phyloP scores from a whole-genome alignment of 2,329 filamentous ascomycete species.

The Monilinia vaccinii-corymbosi region DNA sequence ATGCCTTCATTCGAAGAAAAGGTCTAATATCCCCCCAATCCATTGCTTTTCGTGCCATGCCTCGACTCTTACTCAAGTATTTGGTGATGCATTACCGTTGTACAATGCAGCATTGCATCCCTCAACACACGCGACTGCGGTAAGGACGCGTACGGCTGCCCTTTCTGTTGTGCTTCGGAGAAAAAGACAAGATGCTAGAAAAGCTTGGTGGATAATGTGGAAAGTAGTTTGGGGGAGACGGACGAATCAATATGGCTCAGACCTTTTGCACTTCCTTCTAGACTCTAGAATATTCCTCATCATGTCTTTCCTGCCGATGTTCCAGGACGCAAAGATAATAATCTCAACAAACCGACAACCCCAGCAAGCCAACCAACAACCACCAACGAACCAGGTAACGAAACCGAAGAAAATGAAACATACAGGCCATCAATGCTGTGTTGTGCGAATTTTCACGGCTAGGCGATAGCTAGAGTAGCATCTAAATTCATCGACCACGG shows the following conservation, averaged over 20 bases:
- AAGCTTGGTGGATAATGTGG: neutral
- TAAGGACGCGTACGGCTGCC: neutral
- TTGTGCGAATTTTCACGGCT: neutral
- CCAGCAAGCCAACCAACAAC: neutral
- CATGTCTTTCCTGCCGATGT: neutral
- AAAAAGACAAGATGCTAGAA: constrained; percentile 1
- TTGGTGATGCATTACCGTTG: neutral
- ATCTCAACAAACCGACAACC: neutral
- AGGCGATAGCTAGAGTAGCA: neutral
- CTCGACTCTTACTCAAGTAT: neutral
- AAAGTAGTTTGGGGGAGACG: neutral
- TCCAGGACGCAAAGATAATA: neutral
- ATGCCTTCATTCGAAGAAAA: neutral
- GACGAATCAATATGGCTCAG: neutral
- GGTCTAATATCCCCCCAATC: neutral
- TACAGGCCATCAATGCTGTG: neutral
- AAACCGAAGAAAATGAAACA: neutral
- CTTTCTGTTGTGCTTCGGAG: neutral
- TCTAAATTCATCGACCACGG: neutral
- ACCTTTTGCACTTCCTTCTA: neutral
- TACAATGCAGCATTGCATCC: neutral
- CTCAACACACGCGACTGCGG: neutral
- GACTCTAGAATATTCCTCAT: neutral
- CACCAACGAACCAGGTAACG: neutral
- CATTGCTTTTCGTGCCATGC: neutral